Evolutionary conservation across 2,329 filamentous ascomycete species (phyloP), one percentile per base, ranked within the genome.

Genomic region (Epichloe bromicola): DNA sequence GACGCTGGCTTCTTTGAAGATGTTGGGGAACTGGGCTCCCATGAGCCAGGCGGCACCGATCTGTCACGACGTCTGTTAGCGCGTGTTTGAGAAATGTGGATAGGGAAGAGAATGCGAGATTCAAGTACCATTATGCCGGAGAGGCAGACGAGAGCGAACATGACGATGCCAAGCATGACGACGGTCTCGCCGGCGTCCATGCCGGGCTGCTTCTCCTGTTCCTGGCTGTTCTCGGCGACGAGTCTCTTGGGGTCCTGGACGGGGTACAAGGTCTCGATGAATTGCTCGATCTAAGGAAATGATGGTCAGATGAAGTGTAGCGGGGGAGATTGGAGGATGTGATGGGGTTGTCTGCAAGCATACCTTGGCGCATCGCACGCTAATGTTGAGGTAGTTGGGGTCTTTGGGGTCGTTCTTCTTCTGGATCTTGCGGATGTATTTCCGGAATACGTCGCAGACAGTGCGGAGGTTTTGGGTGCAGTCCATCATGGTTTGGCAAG

Each of bases 351-450:
- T 30, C 26, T 30, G 26, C 26, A 39, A 20, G 15, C 36, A 19
- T 63, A 91, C 87, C 78, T 88, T 89, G 63, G 81, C 91, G 64
- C 91, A 95, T 51, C 86, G 85, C 56, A 89, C 82, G 68, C 89
- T 95, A 63, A 98, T 96, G 62, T 88, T 84, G 44, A 96, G 72
- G 71, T 85, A 98, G 65, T 90, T 91, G 43, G 91, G 93, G 62
- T 98, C 93, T 60, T 83, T 82, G 0, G 93, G 91, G 56, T 90
- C 88, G 68, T 96, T 97, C 79, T 93, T 96, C 74, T 85, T 82
- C 63, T 90, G 85, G 66, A 98, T 97, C 66, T 79, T 81, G 59
- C 86, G 81, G 8, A 80, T 75, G 61, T 94, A 95, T 59, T 70
- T 75, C 61, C 80, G 79, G 75, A 97, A 97, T 12, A 88, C 79